Evolutionary conservation across 139 green algal species (phyloP), one percentile per base, ranked within the genome.

Genomic region (Picochlorum sp.): DNA sequence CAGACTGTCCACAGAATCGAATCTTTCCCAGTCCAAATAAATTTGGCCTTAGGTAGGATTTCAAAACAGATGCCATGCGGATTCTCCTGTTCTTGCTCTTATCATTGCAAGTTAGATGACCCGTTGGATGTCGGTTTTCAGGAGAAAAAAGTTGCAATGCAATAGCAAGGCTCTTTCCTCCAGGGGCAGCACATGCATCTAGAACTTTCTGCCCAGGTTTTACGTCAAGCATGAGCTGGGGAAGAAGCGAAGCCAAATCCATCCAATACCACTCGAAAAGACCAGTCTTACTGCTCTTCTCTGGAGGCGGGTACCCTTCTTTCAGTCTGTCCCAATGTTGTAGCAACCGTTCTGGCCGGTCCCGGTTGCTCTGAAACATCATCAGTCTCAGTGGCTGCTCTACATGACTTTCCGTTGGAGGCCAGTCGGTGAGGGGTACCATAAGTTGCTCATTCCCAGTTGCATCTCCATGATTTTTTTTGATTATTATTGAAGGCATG

Each of bases 241-340:
- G 75, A 39, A 88, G 61, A 14, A 81, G 54, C 2, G 57, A 76
- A 6, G 80, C 80, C 20, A 67, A 31, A 39, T 87, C 80, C 30
- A 87, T 47, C 79, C 75, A 87, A 64, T 88, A 87, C 35, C 65
- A 72, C 5, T 50, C 33, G 16, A 44, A 10, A 13, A 74, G 24
- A 35, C 63, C 53, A 14, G 44, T 44, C 10, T 22, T 31, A 7
- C 12, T 53, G 20, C 7, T 24, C 18, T n/a, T n/a, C 12, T 24
- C 12, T 10, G 44, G 44, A n/a, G 44, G 44, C 24, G 24, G 44
- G 2, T 30, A 53, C 30, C 20, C 44, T 9, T 53, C 24, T 26
- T 29, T 53, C 7, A 9, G 9, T 41, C 35, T 41, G 10, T n/a
- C 10, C 10, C 9, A 41, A 41, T 12, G 35, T 41, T n/a, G 9